phyloP scores from a whole-genome alignment of 768 basidiomycete genomes.

The Termitomyces sp. region DNA sequence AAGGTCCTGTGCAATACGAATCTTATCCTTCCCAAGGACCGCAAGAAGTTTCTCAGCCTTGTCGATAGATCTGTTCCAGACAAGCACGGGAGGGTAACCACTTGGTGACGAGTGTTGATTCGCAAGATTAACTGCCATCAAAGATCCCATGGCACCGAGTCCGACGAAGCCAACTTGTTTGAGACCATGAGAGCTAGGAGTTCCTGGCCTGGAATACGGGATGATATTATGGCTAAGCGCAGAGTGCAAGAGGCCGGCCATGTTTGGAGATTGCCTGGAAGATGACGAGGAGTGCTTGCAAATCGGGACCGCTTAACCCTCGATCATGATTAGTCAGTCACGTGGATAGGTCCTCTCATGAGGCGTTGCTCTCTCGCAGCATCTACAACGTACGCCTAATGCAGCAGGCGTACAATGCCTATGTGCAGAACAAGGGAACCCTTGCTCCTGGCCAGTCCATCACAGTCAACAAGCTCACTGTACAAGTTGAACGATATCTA shows the following conservation, averaged over 20 bases:
- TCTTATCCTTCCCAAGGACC: constrained; percentile 50
- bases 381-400: constrained; percentile 23
- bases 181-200: constrained; percentile 35
- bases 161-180: constrained; percentile 41
- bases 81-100: constrained; percentile 48
- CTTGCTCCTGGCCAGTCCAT: constrained; percentile 83
- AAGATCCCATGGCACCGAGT: constrained; percentile 66
- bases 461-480: constrained; percentile 82
- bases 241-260: constrained; percentile 19
- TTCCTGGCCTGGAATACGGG: constrained; percentile 56
- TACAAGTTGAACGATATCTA: constrained; percentile 92
- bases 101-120: constrained; percentile 35
- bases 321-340: constrained; percentile 2
- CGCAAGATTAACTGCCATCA: constrained; percentile 81
- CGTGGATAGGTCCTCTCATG: constrained; percentile 5
- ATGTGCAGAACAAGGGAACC: constrained; percentile 61
- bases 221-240: constrained; percentile 16
- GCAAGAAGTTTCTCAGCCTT: constrained; percentile 56
- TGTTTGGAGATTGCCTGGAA: too few species aligned
- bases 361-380: constrained; percentile 8
- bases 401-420: constrained; percentile 49
- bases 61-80: constrained; percentile 71
- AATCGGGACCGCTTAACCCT: background rate
- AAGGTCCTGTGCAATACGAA: constrained; percentile 52
- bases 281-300: background rate